A percentile compares a stretch with the other conserved stretches of the same genome.
These are phyloP conservation scores for Bocquillonia castaneifolia DNA, from an alignment of 441 rosid genomes.

Conservation along the genomic window DNA sequence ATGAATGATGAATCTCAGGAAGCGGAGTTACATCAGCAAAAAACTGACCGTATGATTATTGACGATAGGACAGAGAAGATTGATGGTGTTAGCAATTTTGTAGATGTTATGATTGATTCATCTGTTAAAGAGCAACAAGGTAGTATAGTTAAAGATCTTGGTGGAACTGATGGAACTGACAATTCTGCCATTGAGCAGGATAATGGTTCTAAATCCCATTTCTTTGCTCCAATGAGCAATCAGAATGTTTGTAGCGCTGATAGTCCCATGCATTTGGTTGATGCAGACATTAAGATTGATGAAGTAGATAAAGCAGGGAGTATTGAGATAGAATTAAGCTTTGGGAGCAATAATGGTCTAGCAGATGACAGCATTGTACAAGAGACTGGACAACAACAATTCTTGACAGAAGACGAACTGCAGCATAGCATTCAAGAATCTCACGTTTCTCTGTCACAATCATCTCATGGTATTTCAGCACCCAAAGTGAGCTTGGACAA, in stretches of 20 bases:
- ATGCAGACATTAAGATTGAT: constrained; percentile 15
- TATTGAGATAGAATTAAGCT: constrained; percentile 28
- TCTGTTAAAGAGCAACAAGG: constrained; percentile 23
- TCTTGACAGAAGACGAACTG: constrained; percentile 23
- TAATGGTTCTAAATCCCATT: constrained; percentile 25
- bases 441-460: constrained; percentile 24
- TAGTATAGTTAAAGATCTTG: constrained; percentile 21
- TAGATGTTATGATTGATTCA: constrained; percentile 31
- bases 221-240: constrained; percentile 7
- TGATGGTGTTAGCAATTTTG: constrained; percentile 24
- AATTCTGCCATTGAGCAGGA: constrained; percentile 28
- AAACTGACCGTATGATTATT: constrained; percentile 22
- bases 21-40: constrained; percentile 26
- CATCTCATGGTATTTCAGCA: constrained; percentile 20
- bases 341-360: constrained; percentile 19
- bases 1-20: constrained; percentile 26
- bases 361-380: constrained; percentile 14
- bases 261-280: constrained; percentile 23
- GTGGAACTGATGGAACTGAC: constrained; percentile 26
- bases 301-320: constrained; percentile 19
- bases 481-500: constrained; percentile 21
- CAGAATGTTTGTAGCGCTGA: constrained; percentile 20
- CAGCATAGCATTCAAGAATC: constrained; percentile 26
- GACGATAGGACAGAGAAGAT: constrained; percentile 28
- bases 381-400: constrained; percentile 20